Evolutionary conservation across 2,329 filamentous ascomycete genomes (phyloP), one percentile per base, ranked within the genome.

Genomic region (Fusarium camptoceras): DNA sequence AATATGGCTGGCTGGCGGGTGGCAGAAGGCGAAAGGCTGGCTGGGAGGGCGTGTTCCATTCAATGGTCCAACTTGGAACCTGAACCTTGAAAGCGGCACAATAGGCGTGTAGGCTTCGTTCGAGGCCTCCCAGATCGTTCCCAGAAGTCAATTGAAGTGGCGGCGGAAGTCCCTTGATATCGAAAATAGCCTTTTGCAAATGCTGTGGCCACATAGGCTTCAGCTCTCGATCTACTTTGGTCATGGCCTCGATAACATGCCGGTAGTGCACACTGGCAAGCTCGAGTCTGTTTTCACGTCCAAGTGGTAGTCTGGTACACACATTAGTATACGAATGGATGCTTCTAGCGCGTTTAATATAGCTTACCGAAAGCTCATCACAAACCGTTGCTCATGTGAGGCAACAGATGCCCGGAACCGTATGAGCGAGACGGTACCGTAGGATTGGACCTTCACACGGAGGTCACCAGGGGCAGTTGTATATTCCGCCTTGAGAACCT

Each of bases 131-230:
- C 67, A 86, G 84, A 66, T 86, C 83, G 58, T 87, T 86, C 11
- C 85, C 85, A 10, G 85, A 83, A 1, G 86, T 85, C 28, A 88
- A 76, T 59, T 86, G 84, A 55, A 87, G 82, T 9, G 85, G 84
- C 14, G 85, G 83, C 10, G 84, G 82, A 16, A 88, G 81, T 10
- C 85, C 86, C 43, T 82, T 81, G 54, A 88, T 81, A 51, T 83
- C 82, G 68, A 88, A 88, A 6, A 87, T 83, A 42, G 80, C 79
- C 37, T 83, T 83, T 67, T 88, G 87, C 76, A 87, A 83, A 39
- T 85, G 80, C 55, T 86, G 83, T 12, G 87, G 87, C 87, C 87
- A 89, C 61, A 85, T 85, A 0, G 87, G 87, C 73, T 88, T 88
- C 46, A 89, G 76, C 57, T 83, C 85, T 39, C 86, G 83, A 71